Conservation (phyloP, 345 rosid species). For the Atalantia buxifolia region DNA sequence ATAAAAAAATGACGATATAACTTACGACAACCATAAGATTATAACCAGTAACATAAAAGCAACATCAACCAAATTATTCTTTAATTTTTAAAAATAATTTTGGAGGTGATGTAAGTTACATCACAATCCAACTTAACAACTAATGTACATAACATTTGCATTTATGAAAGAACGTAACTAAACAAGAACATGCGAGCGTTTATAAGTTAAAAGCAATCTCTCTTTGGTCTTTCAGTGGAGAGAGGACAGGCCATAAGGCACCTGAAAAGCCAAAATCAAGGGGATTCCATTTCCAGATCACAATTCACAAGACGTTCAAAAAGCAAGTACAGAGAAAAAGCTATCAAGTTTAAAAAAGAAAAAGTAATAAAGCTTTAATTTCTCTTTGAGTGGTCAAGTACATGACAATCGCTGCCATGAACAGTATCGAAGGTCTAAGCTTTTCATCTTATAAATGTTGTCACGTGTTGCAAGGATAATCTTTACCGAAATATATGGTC, state of each 20-base stretch:
- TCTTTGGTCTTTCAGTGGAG: not conserved
- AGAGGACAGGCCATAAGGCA: not conserved
- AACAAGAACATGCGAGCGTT: not conserved
- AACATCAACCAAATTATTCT: too few relatives aligned
- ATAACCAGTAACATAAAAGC: too few relatives aligned
- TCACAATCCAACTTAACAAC: too few relatives aligned
- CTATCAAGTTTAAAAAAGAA: not conserved
- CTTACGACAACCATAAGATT: too few relatives aligned
- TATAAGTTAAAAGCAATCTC: not conserved
- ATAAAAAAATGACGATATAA: too few relatives aligned
- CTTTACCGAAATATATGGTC: not conserved
- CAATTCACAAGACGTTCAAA: not conserved
- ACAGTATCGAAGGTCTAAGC: not conserved
- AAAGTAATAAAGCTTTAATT: not conserved
- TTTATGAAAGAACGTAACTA: too few relatives aligned
- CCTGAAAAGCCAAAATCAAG: conserved; percentile 11
- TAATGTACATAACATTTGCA: too few relatives aligned
- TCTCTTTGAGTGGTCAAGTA: not conserved
- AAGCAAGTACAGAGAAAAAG: conserved; percentile 1
- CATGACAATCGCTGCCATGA: not conserved
- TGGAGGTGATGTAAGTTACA: too few relatives aligned
- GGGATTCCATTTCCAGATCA: not conserved
- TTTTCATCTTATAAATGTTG: not conserved
- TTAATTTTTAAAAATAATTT: too few relatives aligned
- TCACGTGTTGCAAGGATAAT: not conserved